phyloP scores from a whole-genome alignment of 73 alveolate genomes.

The Uronychia setigera region DNA sequence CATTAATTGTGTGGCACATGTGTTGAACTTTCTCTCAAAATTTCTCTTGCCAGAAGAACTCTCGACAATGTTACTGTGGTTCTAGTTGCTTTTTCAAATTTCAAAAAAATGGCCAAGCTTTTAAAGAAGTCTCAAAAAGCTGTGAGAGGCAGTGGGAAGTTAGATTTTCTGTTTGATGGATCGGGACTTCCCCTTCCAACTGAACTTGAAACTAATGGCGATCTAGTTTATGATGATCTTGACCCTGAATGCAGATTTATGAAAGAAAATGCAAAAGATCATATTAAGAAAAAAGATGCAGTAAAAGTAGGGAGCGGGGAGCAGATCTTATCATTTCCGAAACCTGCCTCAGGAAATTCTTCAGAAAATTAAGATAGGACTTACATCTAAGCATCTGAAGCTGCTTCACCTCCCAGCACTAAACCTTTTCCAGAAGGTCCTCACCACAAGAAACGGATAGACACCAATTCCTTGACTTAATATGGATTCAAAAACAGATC shows the following conservation, averaged over 20 bases:
- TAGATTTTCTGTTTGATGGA: neutral
- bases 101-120: conserved; percentile 8
- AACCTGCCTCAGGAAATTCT: too few species aligned
- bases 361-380: too few species aligned
- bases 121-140: neutral
- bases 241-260: neutral
- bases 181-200: neutral
- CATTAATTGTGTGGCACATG: conserved; percentile 86
- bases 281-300: neutral
- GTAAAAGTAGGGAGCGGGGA: neutral
- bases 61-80: conserved; percentile 85
- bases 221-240: neutral
- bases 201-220: neutral
- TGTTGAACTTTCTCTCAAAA: conserved; percentile 81
- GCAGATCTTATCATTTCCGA: too few species aligned
- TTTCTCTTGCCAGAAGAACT: conserved; percentile 85
- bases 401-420: neutral
- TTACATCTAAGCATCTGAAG: too few species aligned
- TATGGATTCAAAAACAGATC: neutral
- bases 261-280: neutral
- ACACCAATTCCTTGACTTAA: neutral
- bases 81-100: conserved; percentile 67
- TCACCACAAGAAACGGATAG: neutral
- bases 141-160: neutral
- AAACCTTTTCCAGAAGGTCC: neutral